Evolutionary conservation across 2,329 filamentous ascomycete species (phyloP), one percentile per base, ranked within the genome.

Genomic region (Fonsecaea erecta): DNA sequence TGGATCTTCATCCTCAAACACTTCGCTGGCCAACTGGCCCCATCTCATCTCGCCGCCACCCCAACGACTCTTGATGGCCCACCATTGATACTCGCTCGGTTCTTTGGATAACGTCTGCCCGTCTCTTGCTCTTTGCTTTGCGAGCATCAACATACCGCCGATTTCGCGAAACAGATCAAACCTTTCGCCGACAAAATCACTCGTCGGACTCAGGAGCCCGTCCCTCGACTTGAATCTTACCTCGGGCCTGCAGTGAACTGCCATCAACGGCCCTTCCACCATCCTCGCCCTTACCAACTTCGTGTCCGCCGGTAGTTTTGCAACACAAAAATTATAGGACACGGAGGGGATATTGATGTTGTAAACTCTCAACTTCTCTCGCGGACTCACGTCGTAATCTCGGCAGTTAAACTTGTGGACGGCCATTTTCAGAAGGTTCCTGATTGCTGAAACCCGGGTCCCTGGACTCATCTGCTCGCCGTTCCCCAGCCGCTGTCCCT

Each of bases 1-100:
- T 43, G 71, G 71, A 55, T 73, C 68, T 18, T 71, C 68, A 26
- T 69, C 70, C 58, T 71, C 67, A 60, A 65, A 70, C 4, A 70
- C 63, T 62, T 70, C 69, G 52, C 56, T 62, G 12, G 69, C 66
- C 24, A 72, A 58, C 57, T 68, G 67, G 40, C 78, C 75, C 52
- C 75, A 76, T 63, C 76, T 74, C 24, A 76, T 75, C 12, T 75
- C 72, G 0, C 77, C 77, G 30, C 85, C 85, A 58, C 86, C 86
- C 80, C 85, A 88, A 60, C 86, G 80, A 28, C 82, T 80, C 58
- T 76, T 79, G 2, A 76, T 81, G 2, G 85, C 84, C 84, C 85
- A 89, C 86, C 86, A 89, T 71, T 85, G 81, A 2, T 83, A 84
- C 68, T 85, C 81, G 0, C 85, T 84, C 2, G 83, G 80, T 24